Percentiles rank a stretch among this genome's conserved stretches.
Evolutionary conservation across 2,329 filamentous ascomycete genomes (phyloP).

Genomic region (Allantophomopsis cytisporea): DNA sequence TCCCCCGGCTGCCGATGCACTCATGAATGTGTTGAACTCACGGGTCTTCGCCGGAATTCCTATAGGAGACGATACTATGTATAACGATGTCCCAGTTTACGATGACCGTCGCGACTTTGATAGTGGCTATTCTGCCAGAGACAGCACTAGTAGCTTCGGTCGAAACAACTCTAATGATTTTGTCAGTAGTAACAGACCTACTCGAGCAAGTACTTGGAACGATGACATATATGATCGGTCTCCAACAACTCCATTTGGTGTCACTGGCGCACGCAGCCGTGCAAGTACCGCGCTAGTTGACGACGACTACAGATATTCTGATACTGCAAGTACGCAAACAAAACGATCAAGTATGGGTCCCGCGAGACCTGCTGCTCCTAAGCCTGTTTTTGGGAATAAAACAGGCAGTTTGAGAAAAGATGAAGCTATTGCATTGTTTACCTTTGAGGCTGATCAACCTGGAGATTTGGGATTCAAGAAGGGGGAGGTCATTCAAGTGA

Average conservation of each 20-base stretch:
- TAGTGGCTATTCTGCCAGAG: constrained; percentile 40
- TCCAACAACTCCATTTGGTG: constrained; percentile 12
- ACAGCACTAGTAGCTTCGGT: constrained; percentile 25
- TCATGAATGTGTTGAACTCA: constrained; percentile 77
- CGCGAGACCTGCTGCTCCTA: constrained; percentile 71
- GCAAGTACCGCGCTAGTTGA: constrained; percentile 23
- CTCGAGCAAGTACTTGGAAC: constrained; percentile 57
- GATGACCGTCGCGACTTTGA: constrained; percentile 69
- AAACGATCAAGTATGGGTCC: constrained; percentile 40
- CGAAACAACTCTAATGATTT: constrained; percentile 29
- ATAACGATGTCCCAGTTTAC: constrained; percentile 89
- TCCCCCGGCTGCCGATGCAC: constrained; percentile 69
- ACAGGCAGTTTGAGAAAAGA: constrained; percentile 47
- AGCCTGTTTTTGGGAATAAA: constrained; percentile 64
- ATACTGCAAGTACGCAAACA: constrained; percentile 21
- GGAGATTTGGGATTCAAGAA: constrained; percentile 95
- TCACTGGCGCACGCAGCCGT: constrained; percentile 18
- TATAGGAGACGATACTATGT: constrained; percentile 51
- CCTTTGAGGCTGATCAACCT: constrained; percentile 86
- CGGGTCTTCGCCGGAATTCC: constrained; percentile 63
- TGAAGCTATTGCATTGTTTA: constrained; percentile 83
- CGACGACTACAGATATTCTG: constrained; percentile 40
- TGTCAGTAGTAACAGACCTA: constrained; percentile 40
- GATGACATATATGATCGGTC: constrained; percentile 61
- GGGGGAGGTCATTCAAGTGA: constrained; percentile 86